phyloP scores from a whole-genome alignment of 306 rosid genomes.

The Dicorynia guianensis region DNA sequence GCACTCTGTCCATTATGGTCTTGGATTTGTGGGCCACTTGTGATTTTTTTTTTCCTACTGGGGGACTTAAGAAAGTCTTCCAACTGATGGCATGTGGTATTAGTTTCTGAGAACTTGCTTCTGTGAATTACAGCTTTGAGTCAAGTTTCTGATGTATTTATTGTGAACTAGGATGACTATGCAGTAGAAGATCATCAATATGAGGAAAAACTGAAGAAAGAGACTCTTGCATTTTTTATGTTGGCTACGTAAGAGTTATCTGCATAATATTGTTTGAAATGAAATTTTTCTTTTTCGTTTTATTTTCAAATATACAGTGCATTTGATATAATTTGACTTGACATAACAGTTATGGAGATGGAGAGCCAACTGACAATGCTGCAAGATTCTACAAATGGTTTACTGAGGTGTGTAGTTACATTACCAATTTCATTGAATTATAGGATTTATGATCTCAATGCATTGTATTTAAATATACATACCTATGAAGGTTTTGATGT shows the following conservation, averaged over 20 bases:
- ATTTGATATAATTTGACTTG: constrained; percentile 25
- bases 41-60: not conserved
- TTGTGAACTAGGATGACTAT: constrained; percentile 74
- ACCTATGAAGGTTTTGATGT: not conserved
- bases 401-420: constrained; percentile 54
- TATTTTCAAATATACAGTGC: not conserved
- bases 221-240: constrained; percentile 73
- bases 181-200: constrained; percentile 77
- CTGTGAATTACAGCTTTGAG: constrained; percentile 12
- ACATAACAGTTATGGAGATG: constrained; percentile 66
- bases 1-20: not conserved
- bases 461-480: not conserved
- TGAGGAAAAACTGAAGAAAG: constrained; percentile 81
- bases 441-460: not conserved
- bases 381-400: constrained; percentile 71
- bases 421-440: not conserved
- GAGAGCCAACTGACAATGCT: constrained; percentile 75
- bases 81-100: constrained; percentile 12
- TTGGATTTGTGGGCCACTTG: constrained; percentile 7
- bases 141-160: constrained; percentile 40
- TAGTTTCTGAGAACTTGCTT: constrained; percentile 29
- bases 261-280: constrained; percentile 3
- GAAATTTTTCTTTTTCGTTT: not conserved
- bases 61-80: not conserved
- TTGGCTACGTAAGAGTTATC: constrained; percentile 78